Evolutionary conservation across 2,329 filamentous ascomycete genomes (phyloP), one percentile per base, ranked within the genome.

Genomic region (Ascochyta rabiei): DNA sequence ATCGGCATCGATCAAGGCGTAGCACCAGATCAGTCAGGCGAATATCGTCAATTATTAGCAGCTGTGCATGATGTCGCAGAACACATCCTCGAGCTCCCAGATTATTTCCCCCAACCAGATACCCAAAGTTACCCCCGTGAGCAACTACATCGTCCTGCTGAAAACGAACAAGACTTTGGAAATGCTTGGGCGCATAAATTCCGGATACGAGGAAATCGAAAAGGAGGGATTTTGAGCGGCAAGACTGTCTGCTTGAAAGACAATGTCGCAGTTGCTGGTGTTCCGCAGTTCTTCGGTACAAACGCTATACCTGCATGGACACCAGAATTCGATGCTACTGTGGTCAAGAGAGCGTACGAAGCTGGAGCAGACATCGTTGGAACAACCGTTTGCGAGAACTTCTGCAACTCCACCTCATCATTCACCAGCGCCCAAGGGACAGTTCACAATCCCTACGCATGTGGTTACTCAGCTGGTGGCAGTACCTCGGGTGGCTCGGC

Each of bases 211-310:
- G 78, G 70, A 58, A 46, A 63, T 39, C 28, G 59, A 2, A 52
- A 48, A 24, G 68, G 62, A 9, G 43, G 44, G 3, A 6, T 63
- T 3, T 26, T 68, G 4, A 57, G 38, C 23, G 79, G 53, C 0
- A 84, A 80, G 44, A 79, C 76, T 0, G 62, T 84, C 3, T 81
- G 80, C 53, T 56, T 85, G 13, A 85, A 85, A 61, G 83, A 85
- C 58, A 82, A 81, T 26, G 80, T 84, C 33, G 78, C 80, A 3
- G 81, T 85, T 1, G 81, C 81, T 1, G 80, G 78, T 0, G 80
- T 85, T 1, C 82, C 82, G 0, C 80, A 83, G 47, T 76, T 84
- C 48, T 77, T 80, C 37, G 81, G 83, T 0, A 84, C 78, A 37
- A 79, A 83, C 57, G 77, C 78, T 13, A 80, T 78, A 54, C 53